phyloP scores from a whole-genome alignment of 352 stramenopile species.

The Phytopythium litorale region DNA sequence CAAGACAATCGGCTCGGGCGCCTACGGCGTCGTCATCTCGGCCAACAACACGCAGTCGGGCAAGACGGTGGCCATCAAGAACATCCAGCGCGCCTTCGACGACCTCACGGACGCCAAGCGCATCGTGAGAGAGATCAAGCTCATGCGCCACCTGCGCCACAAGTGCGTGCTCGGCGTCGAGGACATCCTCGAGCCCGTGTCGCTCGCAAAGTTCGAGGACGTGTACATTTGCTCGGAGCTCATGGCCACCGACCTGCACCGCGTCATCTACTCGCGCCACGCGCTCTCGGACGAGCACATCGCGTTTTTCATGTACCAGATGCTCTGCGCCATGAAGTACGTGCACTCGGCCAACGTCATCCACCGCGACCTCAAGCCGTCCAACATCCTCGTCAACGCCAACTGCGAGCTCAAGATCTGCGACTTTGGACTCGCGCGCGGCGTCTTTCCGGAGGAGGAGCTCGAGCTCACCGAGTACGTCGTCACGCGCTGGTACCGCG shows the following conservation, averaged over 20 bases:
- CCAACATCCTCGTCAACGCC: slow-evolving; percentile 96
- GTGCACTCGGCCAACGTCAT: slow-evolving; percentile 94
- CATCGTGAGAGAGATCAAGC: slow-evolving; percentile 97
- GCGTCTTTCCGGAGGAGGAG: slow-evolving; percentile 82
- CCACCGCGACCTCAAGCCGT: slow-evolving; percentile 96
- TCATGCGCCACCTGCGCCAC: slow-evolving; percentile 90
- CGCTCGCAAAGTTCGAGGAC: slow-evolving; percentile 75
- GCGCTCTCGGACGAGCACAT: slow-evolving; percentile 83
- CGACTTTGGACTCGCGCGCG: slow-evolving; percentile 82
- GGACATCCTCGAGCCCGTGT: slow-evolving; percentile 66
- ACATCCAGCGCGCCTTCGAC: slow-evolving; percentile 93
- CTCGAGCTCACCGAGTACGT: slow-evolving; percentile 60
- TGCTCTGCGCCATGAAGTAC: slow-evolving; percentile 90
- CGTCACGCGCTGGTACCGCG: slow-evolving; percentile 83
- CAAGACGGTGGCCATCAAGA: slow-evolving; percentile 89
- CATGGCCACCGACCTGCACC: slow-evolving; percentile 89
- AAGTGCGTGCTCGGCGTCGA: slow-evolving; percentile 87
- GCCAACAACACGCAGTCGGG: slow-evolving; percentile 39
- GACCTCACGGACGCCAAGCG: slow-evolving; percentile 99
- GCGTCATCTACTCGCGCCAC: slow-evolving; percentile 88
- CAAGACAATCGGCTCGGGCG: slow-evolving; percentile 87
- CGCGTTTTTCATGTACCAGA: slow-evolving; percentile 90
- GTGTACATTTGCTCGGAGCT: slow-evolving; percentile 91
- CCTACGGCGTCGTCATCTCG: slow-evolving; percentile 90
- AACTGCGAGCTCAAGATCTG: slow-evolving; percentile 91